Base-by-base conservation (phyloP, 1,284 basidiomycete genomes). In the Moesziomyces globuligerus region DNA sequence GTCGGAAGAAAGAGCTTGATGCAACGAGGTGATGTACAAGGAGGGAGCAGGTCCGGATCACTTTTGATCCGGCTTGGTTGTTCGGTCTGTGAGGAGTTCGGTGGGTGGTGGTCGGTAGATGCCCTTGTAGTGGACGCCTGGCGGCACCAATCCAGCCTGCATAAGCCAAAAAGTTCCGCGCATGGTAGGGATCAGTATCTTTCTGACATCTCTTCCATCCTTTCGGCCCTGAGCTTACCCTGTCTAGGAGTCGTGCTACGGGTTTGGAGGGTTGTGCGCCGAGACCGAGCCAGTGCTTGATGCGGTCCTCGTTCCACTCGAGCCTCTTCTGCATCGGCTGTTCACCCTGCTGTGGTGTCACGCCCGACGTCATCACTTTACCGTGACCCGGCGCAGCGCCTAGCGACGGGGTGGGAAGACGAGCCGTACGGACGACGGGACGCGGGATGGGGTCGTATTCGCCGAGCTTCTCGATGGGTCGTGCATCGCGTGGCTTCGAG, bases 301-400 rank as follows among this genome's bases (percentile, higher is more conserved):
- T 93, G 81, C 94, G 88, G 68, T 91, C 89, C 40, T 90, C 89
- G 83, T 93, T 92, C 93, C 93, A 96, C 80, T 91, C 88, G 50
- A 97, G 86, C 23, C 88, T 88, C 84, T 94, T 96, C 77, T 86
- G 85, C 73, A 81, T 76, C 41, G 53, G 75, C 4, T 50, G 29
- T 11, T 54, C 46, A 5, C 20, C 26, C 7, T 37, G 42, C 7
- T 11, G 32, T 15, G 5, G 25, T 15, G 48, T 7, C 3, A 80
- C 41, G 0, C 78, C 77, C 7, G 56, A 67, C 11, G 54, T 79
- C 58, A 77, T 78, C 1, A 78, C 48, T n/a, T 44, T 56, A 20
- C 71, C 74, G 46, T 68, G 66, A 25, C 76, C 76, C 0, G 51
- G 56, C 2, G 34, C n/a, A 8, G 48, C 40, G 18, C 53, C 60